phyloP scores from a whole-genome alignment of 2,329 filamentous ascomycete species.

The Shiraia sp. region DNA sequence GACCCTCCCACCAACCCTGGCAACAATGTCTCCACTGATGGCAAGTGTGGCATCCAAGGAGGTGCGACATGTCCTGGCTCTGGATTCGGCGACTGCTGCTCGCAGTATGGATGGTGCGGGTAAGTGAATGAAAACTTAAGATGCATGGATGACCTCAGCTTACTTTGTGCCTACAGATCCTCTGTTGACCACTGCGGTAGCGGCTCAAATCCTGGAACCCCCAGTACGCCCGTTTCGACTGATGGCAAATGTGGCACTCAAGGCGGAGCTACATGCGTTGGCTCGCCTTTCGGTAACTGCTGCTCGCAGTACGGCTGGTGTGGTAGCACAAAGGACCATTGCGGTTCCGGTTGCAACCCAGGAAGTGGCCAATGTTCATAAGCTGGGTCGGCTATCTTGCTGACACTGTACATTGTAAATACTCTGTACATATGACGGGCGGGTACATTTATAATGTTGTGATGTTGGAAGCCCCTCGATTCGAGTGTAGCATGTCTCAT shows the following conservation, averaged over 20 bases:
- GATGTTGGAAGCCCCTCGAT: too few species aligned
- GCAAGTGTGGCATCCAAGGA: conserved; percentile 23
- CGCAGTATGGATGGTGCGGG: conserved; percentile 48
- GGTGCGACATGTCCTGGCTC: conserved; percentile 26
- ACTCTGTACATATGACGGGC: too few species aligned
- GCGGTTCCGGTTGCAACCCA: conserved; percentile 12
- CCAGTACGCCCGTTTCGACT: conserved; percentile 5
- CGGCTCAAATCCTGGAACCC: conserved; percentile 15
- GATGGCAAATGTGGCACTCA: conserved; percentile 15
- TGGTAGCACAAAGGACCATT: conserved; percentile 13
- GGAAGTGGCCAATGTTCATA: too few species aligned
- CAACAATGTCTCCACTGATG: conserved; percentile 21
- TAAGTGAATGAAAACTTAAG: too few species aligned
- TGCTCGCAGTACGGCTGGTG: conserved; percentile 17
- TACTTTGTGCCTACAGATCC: conserved; percentile 8
- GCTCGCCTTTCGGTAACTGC: conserved; percentile 15
- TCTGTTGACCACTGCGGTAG: conserved; percentile 34
- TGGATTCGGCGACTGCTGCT: conserved; percentile 51
- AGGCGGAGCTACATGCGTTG: conserved; percentile 9
- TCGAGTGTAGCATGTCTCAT: too few species aligned
- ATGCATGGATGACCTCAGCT: too few species aligned
- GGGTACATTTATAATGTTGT: too few species aligned
- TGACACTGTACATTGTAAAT: too few species aligned
- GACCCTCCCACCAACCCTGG: conserved; percentile 17
- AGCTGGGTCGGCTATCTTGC: too few species aligned